Percentiles rank a stretch among this genome's conserved stretches.
Evolutionary conservation across 108 stramenopile species (phyloP).

Genomic region (Cyclotella baltica): DNA sequence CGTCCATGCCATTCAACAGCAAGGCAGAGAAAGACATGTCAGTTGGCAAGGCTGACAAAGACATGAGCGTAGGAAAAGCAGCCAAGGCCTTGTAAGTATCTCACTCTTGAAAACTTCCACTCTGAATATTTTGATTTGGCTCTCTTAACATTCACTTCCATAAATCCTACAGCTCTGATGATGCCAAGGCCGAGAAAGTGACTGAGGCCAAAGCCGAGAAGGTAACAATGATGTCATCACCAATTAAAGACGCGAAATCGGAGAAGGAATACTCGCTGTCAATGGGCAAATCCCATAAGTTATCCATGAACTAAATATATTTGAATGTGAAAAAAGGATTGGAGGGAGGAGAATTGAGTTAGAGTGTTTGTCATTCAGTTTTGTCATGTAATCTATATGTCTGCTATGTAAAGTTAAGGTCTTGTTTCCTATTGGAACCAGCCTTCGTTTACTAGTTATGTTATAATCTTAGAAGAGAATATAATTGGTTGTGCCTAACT

Average conservation of each 20-base stretch:
- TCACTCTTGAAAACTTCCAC: no score
- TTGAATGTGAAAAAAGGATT: not conserved
- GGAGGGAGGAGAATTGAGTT: not conserved
- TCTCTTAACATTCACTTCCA: no score
- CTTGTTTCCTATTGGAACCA: no score
- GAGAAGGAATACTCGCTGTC: slow-evolving; percentile 12
- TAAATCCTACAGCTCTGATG: no score
- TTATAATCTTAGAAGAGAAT: no score
- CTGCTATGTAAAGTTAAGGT: no score
- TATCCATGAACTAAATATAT: not conserved
- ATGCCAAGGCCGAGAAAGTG: no score
- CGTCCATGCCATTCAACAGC: not conserved
- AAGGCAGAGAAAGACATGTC: not conserved
- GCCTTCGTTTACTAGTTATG: not conserved
- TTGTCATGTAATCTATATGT: no score
- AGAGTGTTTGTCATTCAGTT: not conserved
- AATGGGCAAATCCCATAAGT: not conserved
- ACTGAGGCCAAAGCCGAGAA: slow-evolving; percentile 30
- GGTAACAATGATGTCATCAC: not conserved
- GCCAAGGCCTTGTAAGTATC: not conserved
- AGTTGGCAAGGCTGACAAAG: slow-evolving; percentile 9
- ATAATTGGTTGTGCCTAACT: no score
- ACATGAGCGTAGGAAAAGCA: not conserved
- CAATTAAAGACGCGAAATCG: slow-evolving; percentile 10
- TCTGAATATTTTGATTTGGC: no score